Conservation (phyloP, 1,284 basidiomycete species). For the Filobasidium uniguttulatum region DNA sequence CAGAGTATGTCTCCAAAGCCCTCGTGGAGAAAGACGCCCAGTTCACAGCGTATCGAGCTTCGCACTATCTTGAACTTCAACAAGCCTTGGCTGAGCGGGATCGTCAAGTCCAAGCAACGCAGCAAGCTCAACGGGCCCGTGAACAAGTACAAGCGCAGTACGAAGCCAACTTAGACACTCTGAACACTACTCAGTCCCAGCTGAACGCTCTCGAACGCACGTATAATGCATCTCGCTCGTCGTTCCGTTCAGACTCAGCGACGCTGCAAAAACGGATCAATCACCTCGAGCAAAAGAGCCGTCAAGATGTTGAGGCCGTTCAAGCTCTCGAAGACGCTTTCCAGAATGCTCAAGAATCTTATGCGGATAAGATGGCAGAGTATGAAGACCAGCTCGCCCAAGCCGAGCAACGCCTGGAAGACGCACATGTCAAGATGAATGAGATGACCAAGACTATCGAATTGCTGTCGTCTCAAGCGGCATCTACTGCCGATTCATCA, state of each 20-base stretch:
- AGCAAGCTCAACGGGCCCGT: slow-evolving; percentile 3
- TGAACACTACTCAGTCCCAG: slow-evolving; percentile 9
- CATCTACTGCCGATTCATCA: not conserved
- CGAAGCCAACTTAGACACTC: slow-evolving; percentile 6
- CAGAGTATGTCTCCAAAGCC: slow-evolving; percentile 8
- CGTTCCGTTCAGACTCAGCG: slow-evolving; percentile 8
- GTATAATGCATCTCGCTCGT: slow-evolving; percentile 2
- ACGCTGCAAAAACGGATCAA: slow-evolving; percentile 9
- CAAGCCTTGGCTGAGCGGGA: slow-evolving; percentile 8
- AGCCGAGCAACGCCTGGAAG: not conserved
- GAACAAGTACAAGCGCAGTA: slow-evolving; percentile 4
- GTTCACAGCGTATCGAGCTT: slow-evolving; percentile 12
- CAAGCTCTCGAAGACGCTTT: slow-evolving; percentile 12
- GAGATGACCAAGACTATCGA: slow-evolving; percentile 40
- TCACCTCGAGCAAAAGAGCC: slow-evolving; percentile 2
- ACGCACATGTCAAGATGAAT: slow-evolving; percentile 42
- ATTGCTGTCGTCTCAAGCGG: not conserved
- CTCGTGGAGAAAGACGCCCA: slow-evolving; percentile 14
- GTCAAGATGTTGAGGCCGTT: slow-evolving; percentile 6
- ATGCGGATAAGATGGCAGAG: slow-evolving; percentile 2
- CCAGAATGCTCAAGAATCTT: slow-evolving; percentile 9
- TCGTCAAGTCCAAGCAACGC: slow-evolving; percentile 4
- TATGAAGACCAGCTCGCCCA: slow-evolving; percentile 6
- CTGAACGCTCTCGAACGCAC: slow-evolving; percentile 9
- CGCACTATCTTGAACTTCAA: slow-evolving; percentile 10